These are phyloP conservation scores for Xylaria sp. DNA, from an alignment of 2,329 filamentous ascomycete genomes.

Conservation along the genomic window DNA sequence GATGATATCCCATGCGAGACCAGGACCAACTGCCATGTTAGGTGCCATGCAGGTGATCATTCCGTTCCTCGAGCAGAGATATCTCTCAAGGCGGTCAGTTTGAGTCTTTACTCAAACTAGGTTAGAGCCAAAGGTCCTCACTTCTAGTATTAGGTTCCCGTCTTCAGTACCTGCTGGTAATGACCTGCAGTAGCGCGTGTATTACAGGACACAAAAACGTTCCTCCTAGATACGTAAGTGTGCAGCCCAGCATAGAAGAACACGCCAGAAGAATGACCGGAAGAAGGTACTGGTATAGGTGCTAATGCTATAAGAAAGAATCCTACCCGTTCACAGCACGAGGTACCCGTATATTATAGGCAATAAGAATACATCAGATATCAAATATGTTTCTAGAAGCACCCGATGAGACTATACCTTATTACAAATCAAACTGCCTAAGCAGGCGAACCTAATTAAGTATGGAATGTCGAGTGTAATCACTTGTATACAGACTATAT, in stretches of 20 bases:
- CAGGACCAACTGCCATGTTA: constrained; percentile 6
- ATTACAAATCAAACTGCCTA: not conserved
- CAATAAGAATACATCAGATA: not conserved
- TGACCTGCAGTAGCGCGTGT: constrained; percentile 39
- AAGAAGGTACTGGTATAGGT: constrained; percentile 1
- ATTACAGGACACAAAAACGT: constrained; percentile 13
- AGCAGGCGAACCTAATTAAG: no score
- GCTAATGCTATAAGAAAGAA: constrained; percentile 10
- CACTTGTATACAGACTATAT: not conserved
- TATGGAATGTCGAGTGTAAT: no score
- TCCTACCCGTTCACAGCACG: not conserved
- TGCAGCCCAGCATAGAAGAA: not conserved
- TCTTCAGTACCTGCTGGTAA: constrained; percentile 26
- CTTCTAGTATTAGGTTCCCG: constrained; percentile 1
- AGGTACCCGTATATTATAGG: not conserved
- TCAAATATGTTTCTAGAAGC: not conserved
- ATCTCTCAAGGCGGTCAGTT: constrained; percentile 29
- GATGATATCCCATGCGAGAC: constrained; percentile 1
- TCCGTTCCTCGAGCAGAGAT: constrained; percentile 10
- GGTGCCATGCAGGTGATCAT: constrained; percentile 25
- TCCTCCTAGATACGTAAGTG: not conserved
- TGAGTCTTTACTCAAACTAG: constrained; percentile 31
- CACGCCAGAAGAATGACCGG: not conserved
- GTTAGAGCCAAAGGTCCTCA: constrained; percentile 11
- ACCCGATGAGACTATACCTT: not conserved